Conservation (phyloP, 2,329 filamentous ascomycete species). For the Colletotrichum lupini region DNA sequence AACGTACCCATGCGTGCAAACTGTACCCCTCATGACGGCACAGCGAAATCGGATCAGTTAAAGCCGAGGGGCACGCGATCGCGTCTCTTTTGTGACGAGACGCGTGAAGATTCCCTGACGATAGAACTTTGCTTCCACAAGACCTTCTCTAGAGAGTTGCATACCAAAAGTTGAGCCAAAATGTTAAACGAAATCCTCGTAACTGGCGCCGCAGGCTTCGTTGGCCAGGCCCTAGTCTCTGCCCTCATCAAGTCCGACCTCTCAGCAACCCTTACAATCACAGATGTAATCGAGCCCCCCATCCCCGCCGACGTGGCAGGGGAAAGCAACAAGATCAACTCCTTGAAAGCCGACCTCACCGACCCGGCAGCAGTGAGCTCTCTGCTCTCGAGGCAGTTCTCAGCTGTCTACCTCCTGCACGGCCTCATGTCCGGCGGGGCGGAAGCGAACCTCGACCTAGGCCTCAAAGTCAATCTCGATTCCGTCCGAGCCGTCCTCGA, state of each 20-base stretch:
- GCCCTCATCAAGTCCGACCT: slow-evolving; percentile 59
- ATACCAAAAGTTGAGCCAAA: not conserved
- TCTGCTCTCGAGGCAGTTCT: slow-evolving; percentile 47
- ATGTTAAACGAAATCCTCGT: slow-evolving; percentile 62
- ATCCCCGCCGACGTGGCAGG: slow-evolving; percentile 54
- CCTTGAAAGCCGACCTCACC: slow-evolving; percentile 47
- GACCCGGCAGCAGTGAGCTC: slow-evolving; percentile 42
- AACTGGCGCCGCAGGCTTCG: slow-evolving; percentile 73
- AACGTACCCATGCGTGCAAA: not conserved
- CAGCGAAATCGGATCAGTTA: slow-evolving; percentile 23
- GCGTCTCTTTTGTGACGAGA: not conserved
- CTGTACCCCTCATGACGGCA: not conserved
- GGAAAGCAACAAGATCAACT: slow-evolving; percentile 36
- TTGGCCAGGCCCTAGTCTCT: slow-evolving; percentile 70
- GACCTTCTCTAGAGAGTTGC: not conserved
- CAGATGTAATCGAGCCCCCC: slow-evolving; percentile 65
- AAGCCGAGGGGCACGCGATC: not conserved
- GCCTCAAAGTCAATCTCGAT: slow-evolving; percentile 69
- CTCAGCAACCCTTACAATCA: slow-evolving; percentile 60
- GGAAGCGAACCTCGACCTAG: slow-evolving; percentile 66
- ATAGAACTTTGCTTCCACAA: not conserved
- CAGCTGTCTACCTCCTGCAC: slow-evolving; percentile 69
- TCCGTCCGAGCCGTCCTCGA: slow-evolving; percentile 66
- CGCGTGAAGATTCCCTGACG: not conserved
- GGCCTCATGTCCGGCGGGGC: slow-evolving; percentile 73